Evolutionary conservation across 208 protist genomes (phyloP), one percentile per base, ranked within the genome.

Genomic region (Phytomonas sp.): DNA sequence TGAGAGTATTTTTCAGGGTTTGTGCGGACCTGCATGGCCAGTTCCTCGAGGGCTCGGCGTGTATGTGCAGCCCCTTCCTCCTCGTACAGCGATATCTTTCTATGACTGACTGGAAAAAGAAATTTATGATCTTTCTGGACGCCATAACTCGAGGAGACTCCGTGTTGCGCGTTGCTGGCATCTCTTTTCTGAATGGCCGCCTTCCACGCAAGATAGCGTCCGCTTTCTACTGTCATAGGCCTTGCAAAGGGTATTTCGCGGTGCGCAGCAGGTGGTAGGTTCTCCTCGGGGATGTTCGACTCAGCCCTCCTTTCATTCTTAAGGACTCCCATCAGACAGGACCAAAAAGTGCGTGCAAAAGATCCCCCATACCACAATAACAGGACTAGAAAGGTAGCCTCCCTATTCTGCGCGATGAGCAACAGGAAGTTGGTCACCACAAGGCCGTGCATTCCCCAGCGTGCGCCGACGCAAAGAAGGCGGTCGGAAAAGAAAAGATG

Each of bases 31-130:
- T 75, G 73, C n/a, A 75, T 56, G 28, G 87, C 83, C 7, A 93
- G 71, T 53, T 78, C 51, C 61, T 84, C 80, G 15, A 93, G 75
- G 33, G 87, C 87, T 6, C 53, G 76, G 26, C 82, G 77, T 33
- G 87, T 93, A 71, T 76, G 71, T 28, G 33, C 78, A 1, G 82
- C 76, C 0, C 87, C 87, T 20, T 85, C 74, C 4, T 78, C 73
- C 20, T 84, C 81, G 62, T 87, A 93, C 59, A 79, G 66, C 17
- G 72, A 64, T 43, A 86, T 64, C 28, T 74, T 78, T 36, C 68
- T 62, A 40, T 67, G 74, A 5, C 70, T 1, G 37, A 56, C 40
- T 20, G 40, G 1, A 23, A 51, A 51, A 51, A 6, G 40, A 51
- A 51, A 2, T 15, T 20, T 51, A 17, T 4, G 9, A 51, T 51